These are phyloP conservation scores for Paramecium caudatum DNA, from an alignment of 73 alveolate species.

Conservation along the genomic window DNA sequence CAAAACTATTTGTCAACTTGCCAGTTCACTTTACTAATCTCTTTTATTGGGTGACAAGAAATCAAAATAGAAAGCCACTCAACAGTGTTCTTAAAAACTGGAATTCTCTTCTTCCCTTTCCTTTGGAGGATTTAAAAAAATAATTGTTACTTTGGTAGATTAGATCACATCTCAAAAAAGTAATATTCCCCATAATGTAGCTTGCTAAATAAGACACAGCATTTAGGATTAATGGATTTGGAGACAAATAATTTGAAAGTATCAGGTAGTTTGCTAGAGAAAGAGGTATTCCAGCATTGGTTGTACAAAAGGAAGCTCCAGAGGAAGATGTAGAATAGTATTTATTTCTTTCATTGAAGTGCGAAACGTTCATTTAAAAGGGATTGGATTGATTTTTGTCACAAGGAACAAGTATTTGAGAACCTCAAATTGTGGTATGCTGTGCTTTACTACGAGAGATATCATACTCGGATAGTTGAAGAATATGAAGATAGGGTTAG, in stretches of 20 bases:
- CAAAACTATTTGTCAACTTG: conserved; percentile 68
- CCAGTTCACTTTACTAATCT: conserved; percentile 66
- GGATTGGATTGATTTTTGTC: conserved; percentile 66
- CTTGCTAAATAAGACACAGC: conserved; percentile 63
- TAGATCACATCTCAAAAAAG: conserved; percentile 55
- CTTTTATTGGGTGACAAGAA: conserved; percentile 53
- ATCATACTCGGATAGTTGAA: conserved; percentile 44
- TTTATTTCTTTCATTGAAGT: background rate
- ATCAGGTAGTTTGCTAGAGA: conserved; percentile 74
- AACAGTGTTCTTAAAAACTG: conserved; percentile 66
- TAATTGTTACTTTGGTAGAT: conserved; percentile 61
- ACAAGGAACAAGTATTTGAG: conserved; percentile 66
- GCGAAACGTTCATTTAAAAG: conserved; percentile 42
- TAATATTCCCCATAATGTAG: background rate
- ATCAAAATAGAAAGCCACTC: conserved; percentile 14
- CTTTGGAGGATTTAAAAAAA: conserved; percentile 69
- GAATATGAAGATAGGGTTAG: conserved; percentile 54
- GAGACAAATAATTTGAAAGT: conserved; percentile 39
- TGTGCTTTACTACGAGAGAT: conserved; percentile 74
- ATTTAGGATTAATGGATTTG: conserved; percentile 70
- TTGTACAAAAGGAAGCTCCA: conserved; percentile 24
- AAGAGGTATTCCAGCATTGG: conserved; percentile 75
- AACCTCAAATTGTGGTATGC: conserved; percentile 73
- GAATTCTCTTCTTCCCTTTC: conserved; percentile 67
- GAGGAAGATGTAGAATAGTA: conserved; percentile 41